Evolutionary conservation across 1,139 yeast genomes (phyloP), one percentile per base, ranked within the genome.

Genomic region (Hyphopichia buzzinii): DNA sequence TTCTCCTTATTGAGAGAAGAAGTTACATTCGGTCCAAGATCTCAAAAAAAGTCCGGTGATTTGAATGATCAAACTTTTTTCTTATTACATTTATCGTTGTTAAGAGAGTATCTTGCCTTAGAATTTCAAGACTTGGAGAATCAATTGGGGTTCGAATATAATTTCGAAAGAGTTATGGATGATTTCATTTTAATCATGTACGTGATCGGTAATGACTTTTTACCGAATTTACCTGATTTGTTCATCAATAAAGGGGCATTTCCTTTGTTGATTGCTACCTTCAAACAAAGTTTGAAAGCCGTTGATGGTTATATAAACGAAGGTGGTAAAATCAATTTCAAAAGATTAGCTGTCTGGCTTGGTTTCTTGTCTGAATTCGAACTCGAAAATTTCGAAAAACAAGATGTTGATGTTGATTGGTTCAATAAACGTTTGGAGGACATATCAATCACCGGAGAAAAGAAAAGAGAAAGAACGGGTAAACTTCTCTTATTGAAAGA

Each of bases 121-220:
- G 99, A 94, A 59, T 88, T 92, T 54, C 68, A 69, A 42, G 90
- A 83, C 39, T 72, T 89, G 43, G 74, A 74, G 35, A 78, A 76
- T 37, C 79, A 79, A 42, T 62, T 83, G 42, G 57, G 67, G 30
- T 88, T 89, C 52, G 83, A 79, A 26, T 92, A 83, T 52, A 81
- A 85, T 60, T 90, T 94, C 61, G 99, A 94, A 59, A 75, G 90
- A 46, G 74, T 90, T 26, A 65, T 94, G 47, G 98, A 94, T 62
- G 99, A 94, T 62, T 89, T 90, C 50, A 87, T 94, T 47, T 73
- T 94, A 41, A 84, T 92, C 53, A 79, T 88, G 81, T 90, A 87
- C 55, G 96, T 92, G 42, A 87, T 94, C 53, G 99, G 99, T 52
- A 94, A 94, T 56, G 99, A 94, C 74, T 94, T 94, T 79, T 75